These are phyloP conservation scores for Suillus brevipes DNA, from an alignment of 768 basidiomycete genomes.

Conservation along the genomic window DNA sequence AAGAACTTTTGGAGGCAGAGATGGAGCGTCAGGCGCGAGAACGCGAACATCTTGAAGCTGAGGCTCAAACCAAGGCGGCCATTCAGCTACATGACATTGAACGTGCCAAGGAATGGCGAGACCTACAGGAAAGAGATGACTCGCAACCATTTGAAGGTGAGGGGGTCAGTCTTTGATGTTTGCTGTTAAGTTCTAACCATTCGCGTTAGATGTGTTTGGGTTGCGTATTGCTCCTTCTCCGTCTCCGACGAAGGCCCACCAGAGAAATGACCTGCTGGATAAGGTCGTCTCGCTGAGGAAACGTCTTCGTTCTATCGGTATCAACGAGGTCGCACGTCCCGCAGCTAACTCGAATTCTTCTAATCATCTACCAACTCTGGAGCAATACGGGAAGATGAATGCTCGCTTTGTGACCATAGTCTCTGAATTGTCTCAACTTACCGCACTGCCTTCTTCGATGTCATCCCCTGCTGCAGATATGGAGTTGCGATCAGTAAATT, in stretches of 20 bases:
- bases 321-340: constrained; percentile 55
- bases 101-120: not conserved
- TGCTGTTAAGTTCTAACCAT: constrained; percentile 6
- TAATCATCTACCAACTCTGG: constrained; percentile 51
- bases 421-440: constrained; percentile 47
- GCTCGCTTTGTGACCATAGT: constrained; percentile 46
- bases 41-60: constrained; percentile 3
- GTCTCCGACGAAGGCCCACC: constrained; percentile 36
- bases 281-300: constrained; percentile 57
- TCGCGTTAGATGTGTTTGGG: constrained; percentile 58
- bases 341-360: constrained; percentile 31
- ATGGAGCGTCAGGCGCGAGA: constrained; percentile 10
- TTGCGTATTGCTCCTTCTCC: constrained; percentile 38
- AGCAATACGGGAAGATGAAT: constrained; percentile 49
- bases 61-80: constrained; percentile 3
- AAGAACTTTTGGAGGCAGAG: constrained; percentile 12
- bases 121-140: constrained; percentile 7
- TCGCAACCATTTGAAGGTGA: constrained; percentile 20
- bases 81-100: not conserved
- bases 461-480: constrained; percentile 45
- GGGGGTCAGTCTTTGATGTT: constrained; percentile 5
- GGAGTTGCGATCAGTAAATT: constrained; percentile 62
- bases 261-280: constrained; percentile 46
- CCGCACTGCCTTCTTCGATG: constrained; percentile 44
- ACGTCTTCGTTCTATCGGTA: constrained; percentile 58